Conservation (phyloP, 345 rosid genomes). For the Brassica juncea region DNA sequence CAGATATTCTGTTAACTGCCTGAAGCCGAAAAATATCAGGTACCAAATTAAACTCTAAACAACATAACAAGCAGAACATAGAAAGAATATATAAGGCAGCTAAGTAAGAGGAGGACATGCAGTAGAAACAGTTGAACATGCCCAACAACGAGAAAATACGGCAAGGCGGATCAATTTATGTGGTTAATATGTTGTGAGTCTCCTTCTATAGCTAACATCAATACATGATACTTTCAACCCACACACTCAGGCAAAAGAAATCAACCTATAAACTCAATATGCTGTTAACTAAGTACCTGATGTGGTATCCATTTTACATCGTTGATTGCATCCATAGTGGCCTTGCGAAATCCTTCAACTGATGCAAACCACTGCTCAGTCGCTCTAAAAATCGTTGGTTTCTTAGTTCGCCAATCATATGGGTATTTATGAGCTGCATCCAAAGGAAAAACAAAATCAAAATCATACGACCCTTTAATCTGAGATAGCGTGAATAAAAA, state of each 20-base stretch:
- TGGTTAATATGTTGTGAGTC: constrained; percentile 2
- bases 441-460: not conserved
- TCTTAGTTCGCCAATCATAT: constrained; percentile 1
- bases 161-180: not conserved
- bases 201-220: not conserved
- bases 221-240: not conserved
- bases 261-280: not conserved
- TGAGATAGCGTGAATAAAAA: not conserved
- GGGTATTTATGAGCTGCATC: not conserved
- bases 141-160: constrained; percentile 12
- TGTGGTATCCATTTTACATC: not conserved
- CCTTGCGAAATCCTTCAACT: not conserved
- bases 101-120: not conserved
- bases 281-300: not conserved
- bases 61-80: constrained; percentile 4
- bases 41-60: constrained; percentile 15
- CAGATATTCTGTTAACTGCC: constrained; percentile 86
- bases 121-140: not conserved
- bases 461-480: not conserved
- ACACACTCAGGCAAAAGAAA: not conserved
- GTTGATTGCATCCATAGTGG: not conserved
- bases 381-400: not conserved
- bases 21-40: constrained; percentile 38
- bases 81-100: not conserved
- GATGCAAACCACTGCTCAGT: constrained; percentile 3